Conservation (phyloP, 2,329 filamentous ascomycete species). For the Raffaelea albimanens region DNA sequence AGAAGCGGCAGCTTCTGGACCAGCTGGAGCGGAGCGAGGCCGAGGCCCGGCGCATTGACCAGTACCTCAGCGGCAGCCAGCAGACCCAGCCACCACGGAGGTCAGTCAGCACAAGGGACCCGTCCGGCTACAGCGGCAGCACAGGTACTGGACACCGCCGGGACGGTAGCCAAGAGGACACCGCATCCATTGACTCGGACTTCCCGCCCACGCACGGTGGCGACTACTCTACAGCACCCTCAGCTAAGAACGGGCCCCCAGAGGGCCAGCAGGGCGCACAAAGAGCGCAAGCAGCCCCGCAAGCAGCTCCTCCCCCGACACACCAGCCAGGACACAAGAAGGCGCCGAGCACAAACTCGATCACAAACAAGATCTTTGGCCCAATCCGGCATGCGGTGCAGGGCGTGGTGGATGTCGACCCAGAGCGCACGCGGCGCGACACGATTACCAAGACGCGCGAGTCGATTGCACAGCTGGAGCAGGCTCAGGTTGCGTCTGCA, state of each 20-base stretch:
- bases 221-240: slow-evolving; percentile 58
- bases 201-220: slow-evolving; percentile 84
- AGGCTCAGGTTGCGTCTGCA: slow-evolving; percentile 79
- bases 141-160: slow-evolving; percentile 32
- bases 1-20: slow-evolving; percentile 74
- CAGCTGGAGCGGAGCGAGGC: slow-evolving; percentile 88
- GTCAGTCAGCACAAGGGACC: slow-evolving; percentile 51
- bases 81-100: slow-evolving; percentile 55
- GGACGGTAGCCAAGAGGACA: slow-evolving; percentile 60
- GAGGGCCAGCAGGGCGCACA: slow-evolving; percentile 25
- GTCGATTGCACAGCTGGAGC: slow-evolving; percentile 75
- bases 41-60: slow-evolving; percentile 87
- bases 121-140: slow-evolving; percentile 18
- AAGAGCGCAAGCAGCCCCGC: background rate
- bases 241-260: slow-evolving; percentile 63
- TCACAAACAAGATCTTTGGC: slow-evolving; percentile 89
- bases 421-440: slow-evolving; percentile 83
- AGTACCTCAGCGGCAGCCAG: slow-evolving; percentile 73
- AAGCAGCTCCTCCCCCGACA: background rate
- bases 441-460: slow-evolving; percentile 94
- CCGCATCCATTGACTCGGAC: slow-evolving; percentile 88
- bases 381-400: slow-evolving; percentile 92
- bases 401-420: slow-evolving; percentile 92
- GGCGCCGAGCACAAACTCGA: slow-evolving; percentile 73
- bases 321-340: slow-evolving; percentile 55